Evolutionary conservation across 768 basidiomycete species (phyloP).

Genomic region (Strobilomyces confusus): DNA sequence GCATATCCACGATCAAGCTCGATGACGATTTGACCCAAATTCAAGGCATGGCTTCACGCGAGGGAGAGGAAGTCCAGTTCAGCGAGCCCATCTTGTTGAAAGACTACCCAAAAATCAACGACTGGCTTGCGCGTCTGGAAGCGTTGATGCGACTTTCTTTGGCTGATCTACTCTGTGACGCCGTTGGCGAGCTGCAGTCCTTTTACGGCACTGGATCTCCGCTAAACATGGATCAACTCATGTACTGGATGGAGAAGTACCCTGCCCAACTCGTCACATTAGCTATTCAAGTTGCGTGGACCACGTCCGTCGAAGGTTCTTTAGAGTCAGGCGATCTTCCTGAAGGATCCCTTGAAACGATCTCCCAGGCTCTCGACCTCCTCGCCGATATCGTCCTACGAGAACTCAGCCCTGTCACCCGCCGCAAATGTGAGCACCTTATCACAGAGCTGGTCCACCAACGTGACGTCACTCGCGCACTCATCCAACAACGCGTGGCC

Average conservation of each 20-base stretch:
- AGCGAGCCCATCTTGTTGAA: constrained; percentile 80
- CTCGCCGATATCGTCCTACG: constrained; percentile 96
- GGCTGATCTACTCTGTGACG: constrained; percentile 73
- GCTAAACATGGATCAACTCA: constrained; percentile 64
- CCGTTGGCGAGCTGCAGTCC: constrained; percentile 71
- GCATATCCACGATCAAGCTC: constrained; percentile 83
- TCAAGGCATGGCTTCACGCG: constrained; percentile 90
- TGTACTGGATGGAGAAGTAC: constrained; percentile 90
- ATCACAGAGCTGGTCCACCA: constrained; percentile 99
- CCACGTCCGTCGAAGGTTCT: constrained; percentile 70
- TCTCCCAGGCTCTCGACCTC: constrained; percentile 82
- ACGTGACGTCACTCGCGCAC: constrained; percentile 84
- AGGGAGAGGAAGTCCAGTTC: constrained; percentile 92
- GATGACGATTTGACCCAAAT: constrained; percentile 88
- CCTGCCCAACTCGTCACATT: constrained; percentile 96
- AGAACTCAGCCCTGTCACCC: constrained; percentile 85
- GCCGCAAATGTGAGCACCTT: constrained; percentile 96
- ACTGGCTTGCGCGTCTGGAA: constrained; percentile 93
- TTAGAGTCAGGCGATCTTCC: constrained; percentile 56
- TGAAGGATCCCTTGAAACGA: constrained; percentile 64
- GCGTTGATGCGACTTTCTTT: constrained; percentile 89
- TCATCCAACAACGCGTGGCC: constrained; percentile 59
- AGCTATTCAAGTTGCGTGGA: constrained; percentile 96
- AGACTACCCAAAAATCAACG: constrained; percentile 96
- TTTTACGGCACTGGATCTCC: constrained; percentile 71